Conservation (phyloP, 306 rosid species). For the Clitoria ternatea region DNA sequence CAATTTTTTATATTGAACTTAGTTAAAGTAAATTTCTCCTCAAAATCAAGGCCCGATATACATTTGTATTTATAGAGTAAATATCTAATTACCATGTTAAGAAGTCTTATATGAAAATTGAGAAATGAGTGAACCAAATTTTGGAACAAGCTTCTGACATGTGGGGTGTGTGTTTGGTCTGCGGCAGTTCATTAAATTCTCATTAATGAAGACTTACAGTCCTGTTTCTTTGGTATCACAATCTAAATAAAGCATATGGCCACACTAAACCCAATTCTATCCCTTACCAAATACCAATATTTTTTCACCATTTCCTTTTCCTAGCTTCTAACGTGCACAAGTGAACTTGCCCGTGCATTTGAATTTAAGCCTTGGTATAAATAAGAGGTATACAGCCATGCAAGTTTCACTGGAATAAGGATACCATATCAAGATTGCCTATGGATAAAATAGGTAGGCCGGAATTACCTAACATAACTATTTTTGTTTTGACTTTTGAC, state of each 20-base stretch:
- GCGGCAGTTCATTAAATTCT: constrained; percentile 35
- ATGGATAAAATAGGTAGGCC: constrained; percentile 23
- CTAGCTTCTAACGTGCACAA: constrained; percentile 35
- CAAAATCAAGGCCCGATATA: too few species aligned
- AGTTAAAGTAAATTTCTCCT: too few species aligned
- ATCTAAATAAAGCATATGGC: constrained; percentile 32
- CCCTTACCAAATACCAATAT: constrained; percentile 16
- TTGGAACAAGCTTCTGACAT: constrained; percentile 31
- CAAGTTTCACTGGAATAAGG: not conserved
- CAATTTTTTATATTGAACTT: too few species aligned
- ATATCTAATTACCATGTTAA: too few species aligned
- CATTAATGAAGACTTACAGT: constrained; percentile 30
- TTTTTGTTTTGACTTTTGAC: constrained; percentile 30
- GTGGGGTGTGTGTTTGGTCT: constrained; percentile 48
- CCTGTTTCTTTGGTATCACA: constrained; percentile 28
- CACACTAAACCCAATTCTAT: constrained; percentile 28
- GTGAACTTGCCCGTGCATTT: constrained; percentile 40
- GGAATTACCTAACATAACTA: constrained; percentile 33
- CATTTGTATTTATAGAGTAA: too few species aligned
- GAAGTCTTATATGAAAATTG: too few species aligned
- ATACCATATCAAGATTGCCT: not conserved
- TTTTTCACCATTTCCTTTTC: constrained; percentile 19
- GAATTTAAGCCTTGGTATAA: constrained; percentile 21
- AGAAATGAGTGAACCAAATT: constrained; percentile 41
- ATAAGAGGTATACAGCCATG: constrained; percentile 18